A percentile compares a stretch with the other conserved stretches of the same genome.
These are phyloP conservation scores for Alternaria arborescens DNA, from an alignment of 2,329 filamentous ascomycete species.

Conservation along the genomic window DNA sequence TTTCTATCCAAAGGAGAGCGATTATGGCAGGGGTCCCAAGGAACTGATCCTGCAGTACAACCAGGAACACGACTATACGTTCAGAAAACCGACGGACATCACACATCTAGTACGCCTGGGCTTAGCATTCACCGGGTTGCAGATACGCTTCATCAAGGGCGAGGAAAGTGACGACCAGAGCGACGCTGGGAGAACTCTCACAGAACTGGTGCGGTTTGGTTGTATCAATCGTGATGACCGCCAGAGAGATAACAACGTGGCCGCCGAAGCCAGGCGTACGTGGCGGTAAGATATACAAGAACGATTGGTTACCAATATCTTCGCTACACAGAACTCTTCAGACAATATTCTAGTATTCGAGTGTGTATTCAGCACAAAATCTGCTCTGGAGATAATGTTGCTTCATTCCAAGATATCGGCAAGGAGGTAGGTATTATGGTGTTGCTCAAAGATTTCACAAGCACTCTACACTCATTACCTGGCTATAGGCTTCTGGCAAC, in stretches of 20 bases:
- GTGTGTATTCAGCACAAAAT: neutral
- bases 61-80: neutral
- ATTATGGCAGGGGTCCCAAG: neutral
- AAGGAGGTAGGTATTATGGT: neutral
- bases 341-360: neutral
- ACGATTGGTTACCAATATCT: neutral
- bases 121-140: neutral
- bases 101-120: neutral
- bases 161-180: neutral
- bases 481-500: neutral
- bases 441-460: neutral
- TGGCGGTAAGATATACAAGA: neutral
- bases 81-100: neutral
- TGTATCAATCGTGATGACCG: neutral
- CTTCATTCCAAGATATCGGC: neutral
- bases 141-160: neutral
- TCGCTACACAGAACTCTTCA: no score
- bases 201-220: neutral
- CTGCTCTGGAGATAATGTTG: neutral
- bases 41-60: neutral
- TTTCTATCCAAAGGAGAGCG: neutral
- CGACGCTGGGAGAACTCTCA: neutral
- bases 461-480: neutral
- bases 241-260: neutral
- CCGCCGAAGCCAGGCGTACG: neutral